Base-by-base conservation (phyloP, 2,329 filamentous ascomycete genomes). In the Akanthomyces lecanii region DNA sequence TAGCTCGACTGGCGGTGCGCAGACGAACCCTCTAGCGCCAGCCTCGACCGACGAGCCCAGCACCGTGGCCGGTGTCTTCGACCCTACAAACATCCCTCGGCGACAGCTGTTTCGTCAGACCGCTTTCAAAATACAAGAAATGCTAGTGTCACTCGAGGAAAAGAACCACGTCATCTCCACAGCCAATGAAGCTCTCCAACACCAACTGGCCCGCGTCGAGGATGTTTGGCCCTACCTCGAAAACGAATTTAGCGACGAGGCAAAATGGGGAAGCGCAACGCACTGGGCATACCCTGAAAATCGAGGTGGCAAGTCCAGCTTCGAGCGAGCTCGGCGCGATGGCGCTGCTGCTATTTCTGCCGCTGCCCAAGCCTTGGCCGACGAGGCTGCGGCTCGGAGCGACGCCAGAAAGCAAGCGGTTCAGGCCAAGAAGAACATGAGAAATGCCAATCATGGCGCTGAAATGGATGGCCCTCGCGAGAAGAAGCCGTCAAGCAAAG, bases 271-370 rank as follows among this genome's bases (percentile, higher is more conserved):
- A 58, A 98, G 92, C 76, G 84, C 87, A 64, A 91, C 87, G 59
- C 95, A 99, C 75, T 99, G 95, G 95, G 95, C 94, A 55, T 98
- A 98, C 74, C 90, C 91, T 23, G 90, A 94, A 69, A 92, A 91
- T 71, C 89, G 94, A 67, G 83, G 86, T 40, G 79, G 79, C 40
- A 83, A 83, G n/a, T 86, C 85, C 28, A 82, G 87, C 51, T 86
- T 87, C 38, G 91, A 96, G 72, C 83, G 89, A 30, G 88, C 89
- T 54, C 84, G 92, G 65, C 86, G 91, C 66, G 92, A 97, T 71
- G 90, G 89, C 25, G 90, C 89, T 12, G 85, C 89, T 25, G 87
- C 86, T 45, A 90, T 92, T 68, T 91, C 91, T 25, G 90, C 90
- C 1, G 89, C 89, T 14, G 88, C 88, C 63, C 87, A 89, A 66